phyloP scores from a whole-genome alignment of 2,329 filamentous ascomycete species.

The Colletotrichum scovillei region DNA sequence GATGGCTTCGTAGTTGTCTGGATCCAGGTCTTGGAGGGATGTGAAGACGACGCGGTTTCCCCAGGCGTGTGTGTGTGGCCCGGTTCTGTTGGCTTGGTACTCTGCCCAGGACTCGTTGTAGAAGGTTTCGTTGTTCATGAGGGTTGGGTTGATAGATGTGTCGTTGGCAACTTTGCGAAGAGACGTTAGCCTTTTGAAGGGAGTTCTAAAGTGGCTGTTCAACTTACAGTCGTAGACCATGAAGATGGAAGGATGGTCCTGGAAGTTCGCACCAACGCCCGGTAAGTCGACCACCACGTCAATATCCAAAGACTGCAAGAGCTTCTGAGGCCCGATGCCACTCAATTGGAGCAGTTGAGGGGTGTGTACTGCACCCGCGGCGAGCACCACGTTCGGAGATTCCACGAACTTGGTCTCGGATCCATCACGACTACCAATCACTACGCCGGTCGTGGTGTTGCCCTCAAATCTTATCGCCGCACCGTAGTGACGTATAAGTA shows the following conservation, averaged over 20 bases:
- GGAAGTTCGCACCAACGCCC: conserved; percentile 48
- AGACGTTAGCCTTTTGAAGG: background rate
- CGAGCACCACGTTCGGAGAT: conserved; percentile 45
- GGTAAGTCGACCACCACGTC: conserved; percentile 65
- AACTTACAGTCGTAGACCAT: conserved; percentile 46
- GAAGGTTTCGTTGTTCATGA: conserved; percentile 39
- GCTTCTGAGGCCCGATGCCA: conserved; percentile 60
- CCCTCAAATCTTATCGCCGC: conserved; percentile 43
- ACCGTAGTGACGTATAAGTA: conserved; percentile 39
- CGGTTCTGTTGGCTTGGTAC: conserved; percentile 39
- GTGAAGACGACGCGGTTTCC: conserved; percentile 39
- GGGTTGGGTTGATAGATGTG: conserved; percentile 27
- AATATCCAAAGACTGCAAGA: conserved; percentile 57
- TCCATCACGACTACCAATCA: conserved; percentile 28
- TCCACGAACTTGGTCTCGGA: conserved; percentile 26
- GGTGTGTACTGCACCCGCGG: conserved; percentile 62
- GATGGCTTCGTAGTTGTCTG: conserved; percentile 10
- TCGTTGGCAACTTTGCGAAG: conserved; percentile 13
- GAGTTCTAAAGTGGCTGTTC: background rate
- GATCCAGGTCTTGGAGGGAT: conserved; percentile 35
- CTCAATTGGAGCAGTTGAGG: conserved; percentile 68
- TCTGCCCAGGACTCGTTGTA: conserved; percentile 39
- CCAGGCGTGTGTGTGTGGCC: conserved; percentile 40
- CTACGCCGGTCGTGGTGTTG: conserved; percentile 48
- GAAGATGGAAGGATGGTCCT: conserved; percentile 49